These are phyloP conservation scores for Scedosporium apiospermum DNA, from an alignment of 2,329 filamentous ascomycete species.

Conservation along the genomic window DNA sequence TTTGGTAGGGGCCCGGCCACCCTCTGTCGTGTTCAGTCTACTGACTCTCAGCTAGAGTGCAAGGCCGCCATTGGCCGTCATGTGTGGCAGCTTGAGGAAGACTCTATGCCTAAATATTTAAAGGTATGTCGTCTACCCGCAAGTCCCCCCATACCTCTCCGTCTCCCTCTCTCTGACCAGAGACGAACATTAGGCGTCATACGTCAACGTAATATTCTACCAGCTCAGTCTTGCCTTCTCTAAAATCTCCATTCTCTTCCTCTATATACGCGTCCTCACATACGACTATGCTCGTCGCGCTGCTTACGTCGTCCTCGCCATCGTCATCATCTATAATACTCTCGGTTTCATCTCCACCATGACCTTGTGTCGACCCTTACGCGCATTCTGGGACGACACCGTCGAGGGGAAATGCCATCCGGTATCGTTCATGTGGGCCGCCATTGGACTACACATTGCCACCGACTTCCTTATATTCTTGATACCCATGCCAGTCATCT, in stretches of 20 bases:
- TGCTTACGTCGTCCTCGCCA: constrained; percentile 11
- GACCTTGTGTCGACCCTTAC: constrained; percentile 13
- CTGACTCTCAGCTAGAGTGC: not conserved
- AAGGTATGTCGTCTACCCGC: not conserved
- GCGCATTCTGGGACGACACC: constrained; percentile 9
- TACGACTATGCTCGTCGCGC: constrained; percentile 14
- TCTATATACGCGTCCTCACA: constrained; percentile 17
- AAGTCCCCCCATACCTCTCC: not conserved
- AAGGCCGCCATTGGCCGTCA: not conserved
- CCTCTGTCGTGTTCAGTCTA: not conserved
- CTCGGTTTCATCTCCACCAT: constrained; percentile 13
- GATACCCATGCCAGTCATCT: constrained; percentile 19
- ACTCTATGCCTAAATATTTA: not conserved
- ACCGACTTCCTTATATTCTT: constrained; percentile 18
- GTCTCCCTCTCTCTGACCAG: not conserved
- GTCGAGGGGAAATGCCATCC: constrained; percentile 8
- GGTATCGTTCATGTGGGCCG: constrained; percentile 17
- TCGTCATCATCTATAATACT: constrained; percentile 12
- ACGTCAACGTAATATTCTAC: constrained; percentile 14
- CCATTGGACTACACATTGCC: constrained; percentile 18
- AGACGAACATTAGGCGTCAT: not conserved
- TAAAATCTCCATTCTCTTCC: constrained; percentile 16
- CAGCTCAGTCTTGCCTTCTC: constrained; percentile 13
- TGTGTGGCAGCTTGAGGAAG: not conserved
- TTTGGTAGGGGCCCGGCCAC: not conserved